phyloP scores from a whole-genome alignment of 1,284 basidiomycete genomes.

The Porphyrellus sp. region DNA sequence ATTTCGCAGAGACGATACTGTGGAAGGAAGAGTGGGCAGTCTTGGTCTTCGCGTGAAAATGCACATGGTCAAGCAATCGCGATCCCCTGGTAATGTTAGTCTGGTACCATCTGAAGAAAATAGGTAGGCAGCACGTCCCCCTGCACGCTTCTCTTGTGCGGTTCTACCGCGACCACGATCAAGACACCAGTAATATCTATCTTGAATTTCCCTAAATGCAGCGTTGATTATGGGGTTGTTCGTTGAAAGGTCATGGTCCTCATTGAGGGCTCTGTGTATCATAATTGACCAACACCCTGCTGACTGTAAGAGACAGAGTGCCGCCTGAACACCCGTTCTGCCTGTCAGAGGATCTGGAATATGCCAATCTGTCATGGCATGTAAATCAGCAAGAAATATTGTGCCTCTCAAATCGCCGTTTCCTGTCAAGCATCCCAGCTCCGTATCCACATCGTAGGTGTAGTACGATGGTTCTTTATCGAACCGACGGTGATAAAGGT shows the following conservation, averaged over 20 bases:
- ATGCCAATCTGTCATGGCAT: background rate
- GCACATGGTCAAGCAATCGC: too few relatives aligned
- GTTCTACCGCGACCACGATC: too few relatives aligned
- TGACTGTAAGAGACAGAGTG: slow-evolving; percentile 32
- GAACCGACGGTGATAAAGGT: fast-evolving
- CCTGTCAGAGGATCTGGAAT: background rate
- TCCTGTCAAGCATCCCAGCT: background rate
- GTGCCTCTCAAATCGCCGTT: background rate
- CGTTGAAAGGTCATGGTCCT: background rate
- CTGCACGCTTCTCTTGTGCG: background rate
- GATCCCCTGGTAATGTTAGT: too few relatives aligned
- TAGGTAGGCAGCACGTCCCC: background rate
- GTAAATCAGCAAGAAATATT: background rate
- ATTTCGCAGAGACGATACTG: too few relatives aligned
- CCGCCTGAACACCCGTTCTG: background rate
- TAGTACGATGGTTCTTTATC: background rate
- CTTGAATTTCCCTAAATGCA: background rate
- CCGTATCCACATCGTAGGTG: background rate
- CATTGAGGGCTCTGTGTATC: background rate
- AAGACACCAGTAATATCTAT: background rate
- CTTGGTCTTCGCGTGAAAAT: too few relatives aligned
- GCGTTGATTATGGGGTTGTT: background rate
- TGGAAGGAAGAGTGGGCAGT: too few relatives aligned
- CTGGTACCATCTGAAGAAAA: background rate
- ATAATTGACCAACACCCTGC: slow-evolving; percentile 40